A percentile compares a stretch with the other conserved stretches of the same genome.
Conservation (phyloP, 2,329 filamentous ascomycete species). For the Curvularia hawaiiensis region DNA sequence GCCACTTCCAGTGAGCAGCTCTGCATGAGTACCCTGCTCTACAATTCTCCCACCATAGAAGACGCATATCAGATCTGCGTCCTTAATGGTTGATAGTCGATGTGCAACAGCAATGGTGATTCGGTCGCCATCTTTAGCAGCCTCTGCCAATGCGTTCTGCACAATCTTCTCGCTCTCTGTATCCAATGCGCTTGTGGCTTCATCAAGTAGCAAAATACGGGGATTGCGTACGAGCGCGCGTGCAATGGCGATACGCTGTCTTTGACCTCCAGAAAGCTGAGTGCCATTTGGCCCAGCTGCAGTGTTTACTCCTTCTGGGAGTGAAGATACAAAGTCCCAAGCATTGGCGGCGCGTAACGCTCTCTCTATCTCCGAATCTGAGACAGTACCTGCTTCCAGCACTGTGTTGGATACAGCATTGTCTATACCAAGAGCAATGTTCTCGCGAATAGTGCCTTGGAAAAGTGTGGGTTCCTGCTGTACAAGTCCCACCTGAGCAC, state of each 20-base stretch:
- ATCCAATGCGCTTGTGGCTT: slow-evolving; percentile 31
- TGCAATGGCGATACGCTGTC: slow-evolving; percentile 50
- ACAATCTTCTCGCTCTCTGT: slow-evolving; percentile 48
- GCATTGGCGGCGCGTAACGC: slow-evolving; percentile 69
- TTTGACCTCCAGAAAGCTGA: slow-evolving; percentile 49
- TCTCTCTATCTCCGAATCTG: slow-evolving; percentile 58
- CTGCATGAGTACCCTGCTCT: slow-evolving; percentile 69
- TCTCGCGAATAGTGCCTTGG: slow-evolving; percentile 53
- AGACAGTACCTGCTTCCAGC: not conserved
- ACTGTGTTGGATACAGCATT: not conserved
- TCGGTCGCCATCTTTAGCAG: slow-evolving; percentile 30
- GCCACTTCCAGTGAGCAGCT: slow-evolving; percentile 35
- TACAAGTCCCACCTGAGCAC: slow-evolving; percentile 70
- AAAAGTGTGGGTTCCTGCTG: slow-evolving; percentile 54
- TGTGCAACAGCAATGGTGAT: slow-evolving; percentile 77
- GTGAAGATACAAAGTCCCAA: slow-evolving; percentile 22
- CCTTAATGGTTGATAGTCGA: slow-evolving; percentile 83
- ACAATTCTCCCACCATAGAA: slow-evolving; percentile 84
- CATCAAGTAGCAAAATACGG: slow-evolving; percentile 35
- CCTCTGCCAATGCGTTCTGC: slow-evolving; percentile 43
- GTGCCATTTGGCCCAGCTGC: slow-evolving; percentile 27
- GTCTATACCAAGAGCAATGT: slow-evolving; percentile 39
- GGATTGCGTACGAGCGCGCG: slow-evolving; percentile 51
- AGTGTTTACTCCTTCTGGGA: slow-evolving; percentile 57
- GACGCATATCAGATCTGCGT: slow-evolving; percentile 90